Percentiles rank a stretch among this genome's conserved stretches.
Evolutionary conservation across 345 rosid genomes (phyloP).

Genomic region (Dipteronia sinensis): DNA sequence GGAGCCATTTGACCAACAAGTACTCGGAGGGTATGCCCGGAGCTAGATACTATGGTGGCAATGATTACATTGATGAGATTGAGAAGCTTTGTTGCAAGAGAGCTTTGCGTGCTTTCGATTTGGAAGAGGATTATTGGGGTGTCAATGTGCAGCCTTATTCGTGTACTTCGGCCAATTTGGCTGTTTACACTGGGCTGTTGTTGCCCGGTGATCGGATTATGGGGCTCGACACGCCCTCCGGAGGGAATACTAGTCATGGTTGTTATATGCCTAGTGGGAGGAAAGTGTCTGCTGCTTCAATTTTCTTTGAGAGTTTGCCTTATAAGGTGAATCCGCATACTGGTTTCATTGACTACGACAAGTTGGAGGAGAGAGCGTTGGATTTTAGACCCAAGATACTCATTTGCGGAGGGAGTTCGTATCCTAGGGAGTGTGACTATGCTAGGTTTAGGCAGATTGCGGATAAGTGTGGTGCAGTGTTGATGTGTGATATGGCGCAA

Average conservation of each 20-base stretch:
- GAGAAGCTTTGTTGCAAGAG: slow-evolving; percentile 70
- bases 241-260: slow-evolving; percentile 85
- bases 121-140: slow-evolving; percentile 65
- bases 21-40: slow-evolving; percentile 80
- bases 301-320: slow-evolving; percentile 81
- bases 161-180: slow-evolving; percentile 78
- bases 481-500: slow-evolving; percentile 85
- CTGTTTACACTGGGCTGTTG: slow-evolving; percentile 64
- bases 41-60: slow-evolving; percentile 71
- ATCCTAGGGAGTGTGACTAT: slow-evolving; percentile 81
- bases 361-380: slow-evolving; percentile 81
- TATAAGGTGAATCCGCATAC: slow-evolving; percentile 77
- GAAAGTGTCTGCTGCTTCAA: slow-evolving; percentile 74
- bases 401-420: slow-evolving; percentile 90
- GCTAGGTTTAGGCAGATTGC: slow-evolving; percentile 80
- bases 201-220: slow-evolving; percentile 70
- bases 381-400: slow-evolving; percentile 84
- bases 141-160: slow-evolving; percentile 88
- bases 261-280: slow-evolving; percentile 74
- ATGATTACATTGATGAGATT: slow-evolving; percentile 71
- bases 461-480: slow-evolving; percentile 69
- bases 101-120: slow-evolving; percentile 64
- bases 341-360: slow-evolving; percentile 73
- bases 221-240: slow-evolving; percentile 78
- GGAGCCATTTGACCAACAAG: slow-evolving; percentile 77